phyloP scores from a whole-genome alignment of 805 yeast genomes.

The Barnettozyma sucrosica region DNA sequence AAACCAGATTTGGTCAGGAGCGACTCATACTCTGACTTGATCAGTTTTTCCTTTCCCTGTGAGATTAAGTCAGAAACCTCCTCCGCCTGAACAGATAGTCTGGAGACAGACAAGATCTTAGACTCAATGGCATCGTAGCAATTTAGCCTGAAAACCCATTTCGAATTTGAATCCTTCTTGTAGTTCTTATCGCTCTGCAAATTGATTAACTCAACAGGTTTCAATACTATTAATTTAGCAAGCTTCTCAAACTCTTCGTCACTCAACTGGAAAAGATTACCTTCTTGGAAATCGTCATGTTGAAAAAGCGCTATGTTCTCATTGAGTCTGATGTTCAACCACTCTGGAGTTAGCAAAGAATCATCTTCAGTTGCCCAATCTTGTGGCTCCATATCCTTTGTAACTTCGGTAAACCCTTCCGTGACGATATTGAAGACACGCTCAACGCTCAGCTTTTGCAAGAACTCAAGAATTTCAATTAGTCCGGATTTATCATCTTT shows the following conservation, averaged over 20 bases:
- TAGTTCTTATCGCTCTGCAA: conserved; percentile 26
- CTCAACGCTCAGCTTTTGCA: conserved; percentile 32
- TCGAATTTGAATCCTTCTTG: conserved; percentile 24
- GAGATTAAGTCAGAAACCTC: conserved; percentile 30
- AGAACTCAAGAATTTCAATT: conserved; percentile 24
- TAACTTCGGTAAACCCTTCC: conserved; percentile 27
- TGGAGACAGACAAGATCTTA: conserved; percentile 44
- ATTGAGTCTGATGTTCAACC: conserved; percentile 62
- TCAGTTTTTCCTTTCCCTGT: conserved; percentile 34
- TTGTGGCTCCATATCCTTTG: conserved; percentile 19
- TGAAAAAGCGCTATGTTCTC: conserved; percentile 49
- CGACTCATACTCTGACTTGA: conserved; percentile 39
- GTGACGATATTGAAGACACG: conserved; percentile 37
- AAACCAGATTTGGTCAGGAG: conserved; percentile 49
- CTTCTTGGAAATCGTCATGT: conserved; percentile 12
- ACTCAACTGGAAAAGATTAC: conserved; percentile 35
- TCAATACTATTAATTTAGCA: conserved; percentile 37
- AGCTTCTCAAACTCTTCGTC: conserved; percentile 33
- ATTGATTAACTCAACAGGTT: conserved; percentile 28
- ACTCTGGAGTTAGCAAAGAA: conserved; percentile 77
- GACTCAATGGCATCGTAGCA: conserved; percentile 53
- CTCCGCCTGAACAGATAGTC: conserved; percentile 30
- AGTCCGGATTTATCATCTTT: conserved; percentile 19
- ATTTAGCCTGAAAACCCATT: conserved; percentile 45
- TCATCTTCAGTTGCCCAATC: conserved; percentile 34